A percentile compares a stretch with the other conserved stretches of the same genome.
phyloP scores from a whole-genome alignment of 208 protist species.

The Leishmania arabica region DNA sequence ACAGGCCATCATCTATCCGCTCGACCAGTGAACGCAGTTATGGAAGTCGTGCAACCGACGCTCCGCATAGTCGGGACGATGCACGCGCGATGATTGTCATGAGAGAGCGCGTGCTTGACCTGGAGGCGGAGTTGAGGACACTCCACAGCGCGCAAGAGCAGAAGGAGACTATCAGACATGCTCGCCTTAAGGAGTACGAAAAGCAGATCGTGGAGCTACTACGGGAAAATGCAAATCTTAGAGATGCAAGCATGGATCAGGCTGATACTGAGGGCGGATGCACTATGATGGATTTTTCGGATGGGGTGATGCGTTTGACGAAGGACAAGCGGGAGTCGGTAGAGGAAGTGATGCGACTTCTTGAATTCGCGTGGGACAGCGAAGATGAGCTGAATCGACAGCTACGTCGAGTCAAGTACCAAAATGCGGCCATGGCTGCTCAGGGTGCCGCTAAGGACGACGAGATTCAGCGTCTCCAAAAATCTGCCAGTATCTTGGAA shows the following conservation, averaged over 20 bases:
- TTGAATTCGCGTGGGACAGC: conserved; percentile 68
- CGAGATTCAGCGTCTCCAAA: conserved; percentile 45
- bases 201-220: conserved; percentile 54
- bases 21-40: conserved; percentile 13
- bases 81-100: conserved; percentile 5
- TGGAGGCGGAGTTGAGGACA: conserved; percentile 27
- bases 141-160: conserved; percentile 24
- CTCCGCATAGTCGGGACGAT: not conserved
- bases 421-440: conserved; percentile 33
- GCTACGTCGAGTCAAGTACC: conserved; percentile 26
- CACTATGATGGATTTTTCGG: not conserved
- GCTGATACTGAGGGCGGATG: not conserved
- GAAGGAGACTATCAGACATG: conserved; percentile 29
- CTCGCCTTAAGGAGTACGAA: conserved; percentile 38
- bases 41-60: not conserved
- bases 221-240: conserved; percentile 43
- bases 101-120: conserved; percentile 22
- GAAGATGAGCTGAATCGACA: conserved; percentile 51
- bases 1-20: conserved; percentile 4
- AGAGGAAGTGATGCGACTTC: conserved; percentile 74
- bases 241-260: not conserved
- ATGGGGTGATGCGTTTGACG: conserved; percentile 39
- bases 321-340: conserved; percentile 78
- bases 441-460: conserved; percentile 60
- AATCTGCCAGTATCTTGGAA: conserved; percentile 41